phyloP scores from a whole-genome alignment of 2,329 filamentous ascomycete species.

The Tolypocladium capitatum region DNA sequence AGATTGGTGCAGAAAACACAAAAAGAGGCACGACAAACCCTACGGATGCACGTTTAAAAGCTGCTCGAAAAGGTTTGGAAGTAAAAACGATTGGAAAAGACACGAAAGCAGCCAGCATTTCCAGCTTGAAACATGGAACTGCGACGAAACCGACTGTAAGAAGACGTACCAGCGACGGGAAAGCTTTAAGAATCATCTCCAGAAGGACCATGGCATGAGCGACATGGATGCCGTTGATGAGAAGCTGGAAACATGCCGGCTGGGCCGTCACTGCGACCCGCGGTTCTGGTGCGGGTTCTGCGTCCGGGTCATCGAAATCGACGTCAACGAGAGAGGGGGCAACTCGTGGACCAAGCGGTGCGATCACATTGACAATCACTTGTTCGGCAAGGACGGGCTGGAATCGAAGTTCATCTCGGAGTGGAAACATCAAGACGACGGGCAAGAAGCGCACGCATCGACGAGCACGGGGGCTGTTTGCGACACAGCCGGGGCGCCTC shows the following conservation, averaged over 20 bases:
- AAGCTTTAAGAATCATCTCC: slow-evolving; percentile 49
- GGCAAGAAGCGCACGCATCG: neutral
- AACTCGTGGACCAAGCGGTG: slow-evolving; percentile 44
- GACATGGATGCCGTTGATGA: slow-evolving; percentile 21
- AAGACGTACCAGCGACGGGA: slow-evolving; percentile 45
- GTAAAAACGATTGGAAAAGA: slow-evolving; percentile 88
- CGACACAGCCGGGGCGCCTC: slow-evolving; percentile 4
- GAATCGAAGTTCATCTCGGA: slow-evolving; percentile 33
- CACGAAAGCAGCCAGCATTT: slow-evolving; percentile 75
- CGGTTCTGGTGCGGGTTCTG: slow-evolving; percentile 89
- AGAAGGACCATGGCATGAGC: slow-evolving; percentile 29
- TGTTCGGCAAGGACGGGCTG: slow-evolving; percentile 35
- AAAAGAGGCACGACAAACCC: slow-evolving; percentile 66
- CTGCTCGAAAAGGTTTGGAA: slow-evolving; percentile 69
- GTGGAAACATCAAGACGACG: slow-evolving; percentile 34
- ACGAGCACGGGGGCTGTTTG: neutral
- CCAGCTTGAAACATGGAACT: slow-evolving; percentile 59
- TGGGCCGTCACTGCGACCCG: slow-evolving; percentile 50
- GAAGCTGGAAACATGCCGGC: slow-evolving; percentile 39
- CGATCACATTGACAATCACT: slow-evolving; percentile 66
- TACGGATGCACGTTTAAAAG: slow-evolving; percentile 65
- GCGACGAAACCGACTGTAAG: slow-evolving; percentile 42
- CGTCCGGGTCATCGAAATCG: slow-evolving; percentile 36
- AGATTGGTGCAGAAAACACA: slow-evolving; percentile 53
- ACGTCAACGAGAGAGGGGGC: slow-evolving; percentile 19